Conservation (phyloP, 495 filamentous ascomycete species). For the Platismatia glauca region DNA sequence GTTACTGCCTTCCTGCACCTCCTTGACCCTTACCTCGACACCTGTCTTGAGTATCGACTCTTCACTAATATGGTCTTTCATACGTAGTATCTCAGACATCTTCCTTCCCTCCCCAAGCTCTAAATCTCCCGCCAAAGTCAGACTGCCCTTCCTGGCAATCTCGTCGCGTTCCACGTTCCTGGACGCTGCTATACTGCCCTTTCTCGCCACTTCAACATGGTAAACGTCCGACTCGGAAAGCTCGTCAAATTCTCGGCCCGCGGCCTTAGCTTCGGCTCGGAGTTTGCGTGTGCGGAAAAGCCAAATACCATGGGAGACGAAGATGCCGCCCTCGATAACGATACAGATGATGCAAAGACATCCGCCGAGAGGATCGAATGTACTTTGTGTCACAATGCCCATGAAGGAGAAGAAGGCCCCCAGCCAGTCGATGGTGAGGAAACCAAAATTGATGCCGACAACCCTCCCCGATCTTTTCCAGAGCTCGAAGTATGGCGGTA, state of each 20-base stretch:
- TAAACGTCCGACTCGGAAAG: constrained; percentile 33
- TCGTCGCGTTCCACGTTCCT: constrained; percentile 2
- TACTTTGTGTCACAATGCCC: constrained; percentile 53
- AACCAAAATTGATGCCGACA: constrained; percentile 59
- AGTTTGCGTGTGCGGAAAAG: constrained; percentile 52
- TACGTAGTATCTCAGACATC: not conserved
- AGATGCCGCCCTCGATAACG: constrained; percentile 59
- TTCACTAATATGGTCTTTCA: not conserved
- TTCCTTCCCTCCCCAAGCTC: not conserved
- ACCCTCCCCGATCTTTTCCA: constrained; percentile 63
- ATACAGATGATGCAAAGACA: constrained; percentile 59
- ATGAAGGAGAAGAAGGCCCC: constrained; percentile 71
- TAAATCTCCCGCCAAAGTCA: not conserved
- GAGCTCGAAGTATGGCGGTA: constrained; percentile 65
- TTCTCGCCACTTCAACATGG: constrained; percentile 8
- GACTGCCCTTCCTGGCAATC: constrained; percentile 6
- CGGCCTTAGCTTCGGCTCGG: constrained; percentile 45
- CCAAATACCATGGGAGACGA: constrained; percentile 59
- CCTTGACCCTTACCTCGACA: not conserved
- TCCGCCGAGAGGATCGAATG: constrained; percentile 62
- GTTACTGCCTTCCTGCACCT: not conserved
- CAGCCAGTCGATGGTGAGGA: constrained; percentile 59
- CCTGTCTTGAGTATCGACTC: not conserved
- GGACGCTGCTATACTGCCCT: constrained; percentile 9
- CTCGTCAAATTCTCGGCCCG: constrained; percentile 55